These are phyloP conservation scores for Fusarium sp. DNA, from an alignment of 2,329 filamentous ascomycete species.

Conservation along the genomic window DNA sequence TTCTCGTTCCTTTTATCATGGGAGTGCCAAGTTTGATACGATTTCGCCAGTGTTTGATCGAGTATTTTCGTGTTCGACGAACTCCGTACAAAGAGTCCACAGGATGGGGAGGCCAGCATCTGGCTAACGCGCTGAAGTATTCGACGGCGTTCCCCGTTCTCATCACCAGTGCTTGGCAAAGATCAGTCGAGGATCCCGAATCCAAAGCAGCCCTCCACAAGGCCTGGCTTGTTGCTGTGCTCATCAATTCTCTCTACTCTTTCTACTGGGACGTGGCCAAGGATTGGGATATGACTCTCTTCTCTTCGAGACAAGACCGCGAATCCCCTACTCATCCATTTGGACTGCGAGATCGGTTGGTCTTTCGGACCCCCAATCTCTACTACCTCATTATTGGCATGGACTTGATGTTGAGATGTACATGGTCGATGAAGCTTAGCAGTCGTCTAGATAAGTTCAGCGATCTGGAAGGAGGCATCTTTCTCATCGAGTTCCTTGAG, in stretches of 20 bases:
- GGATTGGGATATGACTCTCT: slow-evolving; percentile 94
- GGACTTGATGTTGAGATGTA: slow-evolving; percentile 85
- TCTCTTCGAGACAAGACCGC: slow-evolving; percentile 69
- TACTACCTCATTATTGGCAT: slow-evolving; percentile 86
- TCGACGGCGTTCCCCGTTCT: slow-evolving; percentile 94
- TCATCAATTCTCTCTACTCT: slow-evolving; percentile 90
- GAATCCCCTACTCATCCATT: slow-evolving; percentile 75
- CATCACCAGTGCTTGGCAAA: slow-evolving; percentile 78
- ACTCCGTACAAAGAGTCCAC: slow-evolving; percentile 64
- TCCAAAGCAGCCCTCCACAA: slow-evolving; percentile 60
- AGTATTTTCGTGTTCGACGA: slow-evolving; percentile 78
- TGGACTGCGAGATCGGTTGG: slow-evolving; percentile 79
- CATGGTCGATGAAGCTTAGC: slow-evolving; percentile 90
- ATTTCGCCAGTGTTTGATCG: slow-evolving; percentile 89
- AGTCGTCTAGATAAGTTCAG: slow-evolving; percentile 84
- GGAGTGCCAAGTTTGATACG: slow-evolving; percentile 86
- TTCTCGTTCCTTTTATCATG: slow-evolving; percentile 86
- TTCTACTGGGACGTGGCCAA: slow-evolving; percentile 98
- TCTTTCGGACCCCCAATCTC: slow-evolving; percentile 75
- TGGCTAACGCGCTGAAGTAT: slow-evolving; percentile 96
- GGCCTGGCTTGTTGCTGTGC: slow-evolving; percentile 76
- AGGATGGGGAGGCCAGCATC: slow-evolving; percentile 85
- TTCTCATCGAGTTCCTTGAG: slow-evolving; percentile 86
- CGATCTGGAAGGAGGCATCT: slow-evolving; percentile 89
- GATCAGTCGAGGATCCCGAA: slow-evolving; percentile 62